These are phyloP conservation scores for Phytophthora hibernalis DNA, from an alignment of 352 stramenopile species.

Conservation along the genomic window DNA sequence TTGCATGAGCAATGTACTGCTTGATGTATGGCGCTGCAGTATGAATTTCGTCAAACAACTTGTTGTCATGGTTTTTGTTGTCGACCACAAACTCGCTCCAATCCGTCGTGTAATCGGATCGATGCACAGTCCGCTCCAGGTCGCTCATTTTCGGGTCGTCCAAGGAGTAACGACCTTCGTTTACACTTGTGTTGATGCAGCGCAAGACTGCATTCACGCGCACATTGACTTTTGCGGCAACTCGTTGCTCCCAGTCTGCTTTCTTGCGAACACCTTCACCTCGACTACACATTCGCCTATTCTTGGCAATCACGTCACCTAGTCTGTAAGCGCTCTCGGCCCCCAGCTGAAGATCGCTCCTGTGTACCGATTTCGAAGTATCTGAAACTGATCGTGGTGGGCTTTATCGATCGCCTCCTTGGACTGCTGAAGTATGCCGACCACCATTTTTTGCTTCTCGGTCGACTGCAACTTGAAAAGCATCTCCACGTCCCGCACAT, in stretches of 20 bases:
- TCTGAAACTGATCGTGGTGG: neutral
- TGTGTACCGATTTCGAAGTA: neutral
- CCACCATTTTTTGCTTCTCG: constrained; percentile 19
- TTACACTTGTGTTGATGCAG: constrained; percentile 14
- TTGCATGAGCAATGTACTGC: constrained; percentile 7
- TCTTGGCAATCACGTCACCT: constrained; percentile 15
- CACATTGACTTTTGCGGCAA: constrained; percentile 10
- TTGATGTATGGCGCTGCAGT: constrained; percentile 13
- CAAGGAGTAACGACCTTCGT: neutral
- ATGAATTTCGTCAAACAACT: constrained; percentile 10
- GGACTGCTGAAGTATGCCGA: constrained; percentile 13
- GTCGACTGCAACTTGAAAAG: constrained; percentile 19
- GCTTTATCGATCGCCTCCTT: neutral
- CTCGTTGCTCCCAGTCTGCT: constrained; percentile 15
- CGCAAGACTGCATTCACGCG: constrained; percentile 15
- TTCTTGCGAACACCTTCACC: constrained; percentile 16
- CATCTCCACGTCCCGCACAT: constrained; percentile 9
- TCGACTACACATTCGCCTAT: constrained; percentile 11
- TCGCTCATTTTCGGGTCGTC: constrained; percentile 6
- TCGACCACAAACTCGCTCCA: constrained; percentile 1
- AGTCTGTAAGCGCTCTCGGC: constrained; percentile 4
- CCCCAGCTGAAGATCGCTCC: constrained; percentile 7
- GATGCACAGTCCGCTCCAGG: constrained; percentile 6
- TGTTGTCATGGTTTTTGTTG: constrained; percentile 10
- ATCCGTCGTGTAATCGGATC: neutral